phyloP scores from a whole-genome alignment of 2,329 filamentous ascomycete genomes.

The Colletotrichum tropicale region DNA sequence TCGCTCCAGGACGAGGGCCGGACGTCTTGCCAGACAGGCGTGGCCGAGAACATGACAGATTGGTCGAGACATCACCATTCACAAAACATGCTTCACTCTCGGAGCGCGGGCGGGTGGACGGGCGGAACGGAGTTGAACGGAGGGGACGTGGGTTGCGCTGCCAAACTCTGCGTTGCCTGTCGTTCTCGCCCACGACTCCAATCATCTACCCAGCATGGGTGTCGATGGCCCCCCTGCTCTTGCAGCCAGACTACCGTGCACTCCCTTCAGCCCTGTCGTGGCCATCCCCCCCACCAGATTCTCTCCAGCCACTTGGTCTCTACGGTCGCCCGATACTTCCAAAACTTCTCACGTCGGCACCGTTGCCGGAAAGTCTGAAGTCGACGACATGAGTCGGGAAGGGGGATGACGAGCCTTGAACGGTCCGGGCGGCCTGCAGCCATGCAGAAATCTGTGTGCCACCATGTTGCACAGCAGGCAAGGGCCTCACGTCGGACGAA shows the following conservation, averaged over 20 bases:
- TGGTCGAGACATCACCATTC: not conserved
- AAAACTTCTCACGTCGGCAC: constrained; percentile 1
- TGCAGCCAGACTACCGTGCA: not conserved
- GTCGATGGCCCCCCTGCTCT: not conserved
- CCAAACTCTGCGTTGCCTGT: not conserved
- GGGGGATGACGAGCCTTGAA: not conserved
- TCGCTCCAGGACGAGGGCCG: not conserved
- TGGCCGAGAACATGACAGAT: not conserved
- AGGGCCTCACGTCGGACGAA: constrained; percentile 6
- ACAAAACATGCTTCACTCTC: not conserved
- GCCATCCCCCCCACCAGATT: not conserved
- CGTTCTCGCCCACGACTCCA: not conserved
- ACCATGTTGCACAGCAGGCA: not conserved
- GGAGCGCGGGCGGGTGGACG: not conserved
- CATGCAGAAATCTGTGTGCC: not conserved
- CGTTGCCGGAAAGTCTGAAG: not conserved
- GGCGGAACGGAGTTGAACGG: not conserved
- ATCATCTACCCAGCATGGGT: not conserved
- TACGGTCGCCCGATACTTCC: not conserved
- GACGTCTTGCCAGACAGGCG: not conserved
- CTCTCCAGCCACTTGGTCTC: not conserved
- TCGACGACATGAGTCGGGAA: constrained; percentile 1
- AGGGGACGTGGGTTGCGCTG: not conserved
- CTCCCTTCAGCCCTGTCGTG: not conserved
- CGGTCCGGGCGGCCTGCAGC: not conserved